These are phyloP conservation scores for Paraphaeosphaeria minitans DNA, from an alignment of 2,329 filamentous ascomycete species.

Conservation along the genomic window DNA sequence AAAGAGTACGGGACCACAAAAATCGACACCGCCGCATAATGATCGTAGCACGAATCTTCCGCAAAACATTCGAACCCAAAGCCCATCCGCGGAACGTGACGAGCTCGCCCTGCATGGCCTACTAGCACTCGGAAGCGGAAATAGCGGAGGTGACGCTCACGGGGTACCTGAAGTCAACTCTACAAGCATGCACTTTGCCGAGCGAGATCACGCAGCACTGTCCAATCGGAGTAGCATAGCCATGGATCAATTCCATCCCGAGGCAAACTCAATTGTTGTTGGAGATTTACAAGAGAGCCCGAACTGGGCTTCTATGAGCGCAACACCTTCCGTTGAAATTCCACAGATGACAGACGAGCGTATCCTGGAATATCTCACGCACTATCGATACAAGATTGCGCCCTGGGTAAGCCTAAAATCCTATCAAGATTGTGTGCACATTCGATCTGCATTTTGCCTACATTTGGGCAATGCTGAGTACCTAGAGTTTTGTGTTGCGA, in stretches of 20 bases:
- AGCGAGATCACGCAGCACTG: not conserved
- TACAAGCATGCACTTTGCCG: not conserved
- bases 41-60: not conserved
- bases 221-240: not conserved
- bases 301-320: constrained; percentile 7
- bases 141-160: not conserved
- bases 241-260: not conserved
- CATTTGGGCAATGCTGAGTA: not conserved
- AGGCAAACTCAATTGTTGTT: not conserved
- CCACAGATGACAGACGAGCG: constrained; percentile 11
- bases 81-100: constrained; percentile 23
- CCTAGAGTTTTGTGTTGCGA: not conserved
- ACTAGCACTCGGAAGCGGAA: constrained; percentile 21
- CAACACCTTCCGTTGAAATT: not conserved
- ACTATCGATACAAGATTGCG: constrained; percentile 60
- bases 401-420: constrained; percentile 52
- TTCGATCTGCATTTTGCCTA: not conserved
- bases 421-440: not conserved
- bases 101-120: constrained; percentile 29
- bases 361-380: constrained; percentile 43
- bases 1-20: not conserved
- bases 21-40: not conserved
- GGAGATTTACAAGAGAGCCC: not conserved
- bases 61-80: not conserved
- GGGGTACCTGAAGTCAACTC: not conserved